Conservation (phyloP, 352 stramenopile genomes). For the Pythium vanterpoolii region DNA sequence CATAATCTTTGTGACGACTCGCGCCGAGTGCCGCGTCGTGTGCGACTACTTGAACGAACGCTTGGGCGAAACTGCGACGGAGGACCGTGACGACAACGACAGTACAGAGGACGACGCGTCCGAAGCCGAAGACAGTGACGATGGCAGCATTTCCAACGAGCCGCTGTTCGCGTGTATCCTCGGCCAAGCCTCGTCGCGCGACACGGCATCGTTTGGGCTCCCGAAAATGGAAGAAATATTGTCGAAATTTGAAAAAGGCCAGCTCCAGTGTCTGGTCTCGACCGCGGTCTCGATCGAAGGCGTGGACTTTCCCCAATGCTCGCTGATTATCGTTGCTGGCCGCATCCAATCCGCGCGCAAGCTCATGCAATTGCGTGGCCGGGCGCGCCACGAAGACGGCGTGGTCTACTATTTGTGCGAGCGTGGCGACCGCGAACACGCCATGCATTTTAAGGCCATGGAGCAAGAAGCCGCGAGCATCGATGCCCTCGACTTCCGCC, state of each 20-base stretch:
- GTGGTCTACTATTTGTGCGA: slow-evolving; percentile 75
- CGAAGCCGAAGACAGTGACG: not conserved
- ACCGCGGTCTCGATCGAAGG: slow-evolving; percentile 77
- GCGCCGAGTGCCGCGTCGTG: slow-evolving; percentile 76
- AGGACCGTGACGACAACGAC: slow-evolving; percentile 22
- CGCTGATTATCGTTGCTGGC: slow-evolving; percentile 61
- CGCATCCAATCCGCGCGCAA: slow-evolving; percentile 50
- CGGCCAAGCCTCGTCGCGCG: slow-evolving; percentile 42
- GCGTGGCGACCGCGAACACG: slow-evolving; percentile 40
- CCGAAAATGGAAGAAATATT: slow-evolving; percentile 58
- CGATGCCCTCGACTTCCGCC: slow-evolving; percentile 54
- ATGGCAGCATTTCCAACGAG: not conserved
- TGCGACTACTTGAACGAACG: slow-evolving; percentile 77
- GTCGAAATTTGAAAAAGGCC: slow-evolving; percentile 51
- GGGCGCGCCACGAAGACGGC: slow-evolving; percentile 70
- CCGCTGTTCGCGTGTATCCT: slow-evolving; percentile 62
- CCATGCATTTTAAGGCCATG: slow-evolving; percentile 48
- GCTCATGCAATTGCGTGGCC: slow-evolving; percentile 71
- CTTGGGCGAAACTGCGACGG: slow-evolving; percentile 22
- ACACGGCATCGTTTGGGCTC: slow-evolving; percentile 57
- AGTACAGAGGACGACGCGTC: slow-evolving; percentile 8
- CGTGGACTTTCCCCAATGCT: slow-evolving; percentile 77
- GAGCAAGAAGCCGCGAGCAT: slow-evolving; percentile 46
- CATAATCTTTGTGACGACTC: slow-evolving; percentile 84
- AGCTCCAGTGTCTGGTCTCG: slow-evolving; percentile 59